Conservation (phyloP, 345 rosid species). For the Brassica cretica region DNA sequence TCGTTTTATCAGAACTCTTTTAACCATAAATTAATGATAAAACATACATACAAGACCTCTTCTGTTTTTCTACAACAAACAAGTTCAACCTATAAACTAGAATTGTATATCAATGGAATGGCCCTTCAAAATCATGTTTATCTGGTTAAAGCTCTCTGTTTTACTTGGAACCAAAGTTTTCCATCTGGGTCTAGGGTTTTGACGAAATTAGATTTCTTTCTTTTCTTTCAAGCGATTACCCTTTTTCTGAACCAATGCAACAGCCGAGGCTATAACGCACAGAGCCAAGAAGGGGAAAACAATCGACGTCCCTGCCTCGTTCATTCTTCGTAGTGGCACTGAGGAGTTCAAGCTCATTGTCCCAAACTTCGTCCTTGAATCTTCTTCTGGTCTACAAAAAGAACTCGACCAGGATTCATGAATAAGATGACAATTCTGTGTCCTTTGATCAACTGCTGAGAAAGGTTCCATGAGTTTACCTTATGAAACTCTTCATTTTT, state of each 20-base stretch:
- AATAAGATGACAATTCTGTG: not conserved
- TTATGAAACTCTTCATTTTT: conserved; percentile 36
- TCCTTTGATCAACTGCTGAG: conserved; percentile 4
- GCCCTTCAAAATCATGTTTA: not conserved
- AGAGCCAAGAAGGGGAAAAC: conserved; percentile 39
- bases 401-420: not conserved
- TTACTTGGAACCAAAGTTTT: conserved; percentile 12
- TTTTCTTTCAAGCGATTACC: conserved; percentile 32
- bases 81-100: conserved; percentile 11
- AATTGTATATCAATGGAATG: not conserved
- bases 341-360: conserved; percentile 47
- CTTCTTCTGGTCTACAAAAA: conserved; percentile 49
- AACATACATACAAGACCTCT: conserved; percentile 27
- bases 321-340: conserved; percentile 27
- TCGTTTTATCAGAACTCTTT: no score
- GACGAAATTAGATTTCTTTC: conserved; percentile 9
- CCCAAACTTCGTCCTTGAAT: conserved; percentile 62
- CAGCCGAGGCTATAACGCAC: conserved; percentile 39
- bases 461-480: conserved; percentile 25
- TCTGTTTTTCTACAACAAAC: conserved; percentile 3
- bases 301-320: conserved; percentile 40
- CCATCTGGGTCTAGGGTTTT: not conserved
- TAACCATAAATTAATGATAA: not conserved
- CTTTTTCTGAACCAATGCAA: conserved; percentile 38
- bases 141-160: not conserved